Percentiles rank a stretch among this genome's conserved stretches.
Evolutionary conservation across 1,284 basidiomycete species (phyloP).

Genomic region (Sporisorium sorghi): DNA sequence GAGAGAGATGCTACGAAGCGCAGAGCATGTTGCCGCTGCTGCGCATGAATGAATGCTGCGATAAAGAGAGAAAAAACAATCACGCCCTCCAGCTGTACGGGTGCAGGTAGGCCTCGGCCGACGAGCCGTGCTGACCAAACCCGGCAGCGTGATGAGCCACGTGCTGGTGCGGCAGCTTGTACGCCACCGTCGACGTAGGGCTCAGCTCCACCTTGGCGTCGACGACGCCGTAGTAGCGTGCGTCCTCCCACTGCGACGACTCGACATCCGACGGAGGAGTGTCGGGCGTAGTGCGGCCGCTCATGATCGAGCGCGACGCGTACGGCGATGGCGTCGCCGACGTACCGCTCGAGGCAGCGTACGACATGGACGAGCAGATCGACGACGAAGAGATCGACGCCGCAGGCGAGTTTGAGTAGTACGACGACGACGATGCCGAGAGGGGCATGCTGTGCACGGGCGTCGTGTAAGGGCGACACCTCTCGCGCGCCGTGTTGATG

Average conservation of each 20-base stretch:
- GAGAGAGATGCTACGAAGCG: too few relatives aligned
- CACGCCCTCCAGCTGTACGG: conserved; percentile 46
- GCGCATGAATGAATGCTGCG: conserved; percentile 11
- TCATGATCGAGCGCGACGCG: conserved; percentile 46
- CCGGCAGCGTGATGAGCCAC: background rate
- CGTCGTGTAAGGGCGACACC: conserved; percentile 56
- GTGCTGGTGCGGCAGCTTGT: conserved; percentile 29
- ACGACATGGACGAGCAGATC: conserved; percentile 49
- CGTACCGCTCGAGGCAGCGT: conserved; percentile 26
- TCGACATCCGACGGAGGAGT: conserved; percentile 62
- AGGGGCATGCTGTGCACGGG: conserved; percentile 45
- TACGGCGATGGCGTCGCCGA: conserved; percentile 55
- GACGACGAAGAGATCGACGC: conserved; percentile 53
- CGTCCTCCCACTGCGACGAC: conserved; percentile 37
- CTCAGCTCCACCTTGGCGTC: conserved; percentile 25
- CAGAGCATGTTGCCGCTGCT: too few relatives aligned
- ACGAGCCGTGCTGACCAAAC: conserved; percentile 18
- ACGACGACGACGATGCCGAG: conserved; percentile 27
- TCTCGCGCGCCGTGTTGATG: conserved; percentile 44
- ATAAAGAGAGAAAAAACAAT: background rate
- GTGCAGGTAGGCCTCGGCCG: conserved; percentile 41
- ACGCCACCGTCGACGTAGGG: conserved; percentile 21
- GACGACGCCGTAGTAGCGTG: conserved; percentile 38
- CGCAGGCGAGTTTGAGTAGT: conserved; percentile 42
- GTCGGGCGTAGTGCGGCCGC: conserved; percentile 63